phyloP scores from a whole-genome alignment of 106 monocot species.

The Dendrobium catenatum region DNA sequence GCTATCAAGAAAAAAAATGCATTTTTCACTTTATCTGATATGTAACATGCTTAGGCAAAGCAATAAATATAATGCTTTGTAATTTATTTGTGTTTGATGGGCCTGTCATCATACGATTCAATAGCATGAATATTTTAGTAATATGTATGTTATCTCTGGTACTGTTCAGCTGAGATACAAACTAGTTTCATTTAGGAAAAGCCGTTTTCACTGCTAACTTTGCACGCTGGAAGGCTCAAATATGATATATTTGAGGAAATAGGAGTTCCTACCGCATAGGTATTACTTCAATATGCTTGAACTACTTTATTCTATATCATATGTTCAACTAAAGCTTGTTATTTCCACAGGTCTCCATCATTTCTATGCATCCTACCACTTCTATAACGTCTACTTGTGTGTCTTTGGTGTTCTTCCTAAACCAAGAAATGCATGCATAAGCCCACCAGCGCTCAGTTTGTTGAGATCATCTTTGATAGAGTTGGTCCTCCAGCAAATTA shows the following conservation, averaged over 20 bases:
- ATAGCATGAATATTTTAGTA: neutral
- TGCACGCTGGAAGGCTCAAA: conserved; percentile 29
- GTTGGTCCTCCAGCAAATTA: conserved; percentile 45
- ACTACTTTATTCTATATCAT: conserved; percentile 19
- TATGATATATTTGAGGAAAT: conserved; percentile 73
- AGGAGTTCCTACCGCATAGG: conserved; percentile 59
- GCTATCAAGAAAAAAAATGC: neutral
- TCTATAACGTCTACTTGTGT: conserved; percentile 42
- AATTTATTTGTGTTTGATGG: neutral
- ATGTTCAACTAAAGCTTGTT: neutral
- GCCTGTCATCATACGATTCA: neutral
- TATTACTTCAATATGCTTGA: conserved; percentile 10
- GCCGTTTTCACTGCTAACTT: conserved; percentile 29
- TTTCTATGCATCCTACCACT: conserved; percentile 40
- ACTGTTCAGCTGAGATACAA: conserved; percentile 57
- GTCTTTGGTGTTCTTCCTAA: conserved; percentile 54
- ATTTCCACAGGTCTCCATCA: conserved; percentile 50
- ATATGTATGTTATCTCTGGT: neutral
- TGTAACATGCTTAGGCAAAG: neutral
- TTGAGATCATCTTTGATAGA: conserved; percentile 64
- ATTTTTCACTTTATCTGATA: neutral
- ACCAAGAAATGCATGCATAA: conserved; percentile 34
- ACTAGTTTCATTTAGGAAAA: conserved; percentile 46
- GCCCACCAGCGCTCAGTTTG: conserved; percentile 46
- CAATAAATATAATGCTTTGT: neutral